Evolutionary conservation across 2,329 filamentous ascomycete species (phyloP), one percentile per base, ranked within the genome.

Genomic region (Sporothrix curviconia): DNA sequence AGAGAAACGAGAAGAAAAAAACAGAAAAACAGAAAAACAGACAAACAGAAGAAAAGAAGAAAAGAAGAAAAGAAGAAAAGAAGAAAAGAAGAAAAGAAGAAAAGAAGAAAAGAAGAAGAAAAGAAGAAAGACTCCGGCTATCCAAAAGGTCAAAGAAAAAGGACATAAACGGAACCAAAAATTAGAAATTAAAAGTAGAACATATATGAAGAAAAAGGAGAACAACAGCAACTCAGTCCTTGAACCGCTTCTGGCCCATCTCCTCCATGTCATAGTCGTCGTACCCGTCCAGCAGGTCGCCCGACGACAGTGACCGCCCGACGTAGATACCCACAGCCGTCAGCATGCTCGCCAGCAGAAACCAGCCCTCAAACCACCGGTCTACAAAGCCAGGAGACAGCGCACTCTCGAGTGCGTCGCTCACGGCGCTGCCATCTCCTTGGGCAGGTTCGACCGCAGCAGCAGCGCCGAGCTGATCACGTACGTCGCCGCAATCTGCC

Each of bases 361-460:
- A 95, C 85, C 90, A 92, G 7, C 83, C 85, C 69, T 95, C 90
- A 64, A 95, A 95, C 90, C 90, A 95, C 30, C 82, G 78, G 66
- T 95, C 85, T 5, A 89, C 86, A 65, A 89, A 90, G 0, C 77
- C 76, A 7, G 83, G 82, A 65, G 89, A 86, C 8, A 95, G 76
- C 15, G 89, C 87, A 19, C 87, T 88, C 43, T 89, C 85, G 30
- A 95, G 73, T 1, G 89, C 89, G 62, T 91, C 87, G 3, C 84
- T 85, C 3, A 95, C 88, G 1, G 87, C 87, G 51, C 83, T 84
- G 59, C 89, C 67, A 92, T 85, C 68, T 92, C 87, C 37, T 77
- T 78, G 0, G 90, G 90, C 63, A 95, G 75, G 68, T 90, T 92
- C 64, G 87, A 89, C 52, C 90, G 74, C 47, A 95, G 75, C 59